Conservation (phyloP, 305 asterid genomes). For the Fraxinus floribunda region DNA sequence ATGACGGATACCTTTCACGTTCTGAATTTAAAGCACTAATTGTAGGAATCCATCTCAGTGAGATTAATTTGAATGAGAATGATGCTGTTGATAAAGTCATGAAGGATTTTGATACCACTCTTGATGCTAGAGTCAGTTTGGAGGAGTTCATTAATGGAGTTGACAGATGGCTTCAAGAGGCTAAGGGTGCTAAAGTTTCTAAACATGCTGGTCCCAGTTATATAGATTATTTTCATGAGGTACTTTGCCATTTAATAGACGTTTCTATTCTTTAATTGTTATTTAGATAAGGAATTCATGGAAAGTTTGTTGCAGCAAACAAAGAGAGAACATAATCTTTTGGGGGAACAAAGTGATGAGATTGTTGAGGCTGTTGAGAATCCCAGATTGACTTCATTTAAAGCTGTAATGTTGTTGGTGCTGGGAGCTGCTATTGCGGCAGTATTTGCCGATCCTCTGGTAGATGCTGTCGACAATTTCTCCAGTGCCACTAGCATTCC, state of each 20-base stretch:
- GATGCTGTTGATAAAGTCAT: slow-evolving; percentile 67
- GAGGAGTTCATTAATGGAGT: slow-evolving; percentile 61
- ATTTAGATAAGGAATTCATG: slow-evolving; percentile 1
- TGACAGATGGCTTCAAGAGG: slow-evolving; percentile 75
- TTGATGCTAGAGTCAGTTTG: slow-evolving; percentile 40
- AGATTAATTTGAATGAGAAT: slow-evolving; percentile 54
- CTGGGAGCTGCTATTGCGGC: slow-evolving; percentile 85
- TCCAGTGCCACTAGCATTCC: slow-evolving; percentile 85
- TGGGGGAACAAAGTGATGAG: slow-evolving; percentile 74
- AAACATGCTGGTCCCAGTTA: slow-evolving; percentile 51
- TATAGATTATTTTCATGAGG: slow-evolving; percentile 65
- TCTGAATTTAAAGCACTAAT: slow-evolving; percentile 67
- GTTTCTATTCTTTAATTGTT: not conserved
- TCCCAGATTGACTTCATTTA: slow-evolving; percentile 44
- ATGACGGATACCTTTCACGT: slow-evolving; percentile 54
- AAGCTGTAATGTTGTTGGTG: slow-evolving; percentile 67
- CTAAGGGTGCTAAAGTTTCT: slow-evolving; percentile 47
- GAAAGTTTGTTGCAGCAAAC: slow-evolving; percentile 59
- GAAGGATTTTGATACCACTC: slow-evolving; percentile 65
- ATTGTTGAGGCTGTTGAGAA: slow-evolving; percentile 57
- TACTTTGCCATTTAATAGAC: slow-evolving; percentile 25
- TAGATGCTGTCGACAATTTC: slow-evolving; percentile 84
- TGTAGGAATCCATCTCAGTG: slow-evolving; percentile 67
- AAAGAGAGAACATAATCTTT: slow-evolving; percentile 62
- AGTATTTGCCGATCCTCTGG: slow-evolving; percentile 92